A percentile compares a stretch with the other conserved stretches of the same genome.
Evolutionary conservation across 257 asterid species (phyloP).

Genomic region (Solanum neorickii): DNA sequence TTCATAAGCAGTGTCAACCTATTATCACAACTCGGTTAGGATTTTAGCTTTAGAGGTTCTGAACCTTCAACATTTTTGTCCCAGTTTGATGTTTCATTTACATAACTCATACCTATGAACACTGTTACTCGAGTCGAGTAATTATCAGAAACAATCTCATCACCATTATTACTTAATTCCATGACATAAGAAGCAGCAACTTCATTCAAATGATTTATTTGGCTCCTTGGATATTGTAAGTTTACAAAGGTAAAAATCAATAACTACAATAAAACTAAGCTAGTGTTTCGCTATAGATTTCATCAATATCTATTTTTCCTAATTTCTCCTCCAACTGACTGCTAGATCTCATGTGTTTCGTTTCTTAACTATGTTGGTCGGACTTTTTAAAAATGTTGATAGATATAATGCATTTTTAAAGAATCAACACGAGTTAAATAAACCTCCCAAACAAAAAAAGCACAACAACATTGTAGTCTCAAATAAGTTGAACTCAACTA

Average conservation of each 20-base stretch:
- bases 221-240: background rate
- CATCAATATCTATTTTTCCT: background rate
- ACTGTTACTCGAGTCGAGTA: background rate
- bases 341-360: background rate
- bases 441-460: background rate
- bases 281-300: background rate
- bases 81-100: background rate
- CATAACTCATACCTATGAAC: background rate
- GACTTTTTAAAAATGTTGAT: background rate
- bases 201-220: background rate
- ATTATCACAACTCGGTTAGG: background rate
- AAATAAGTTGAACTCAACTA: background rate
- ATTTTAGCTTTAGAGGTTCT: background rate
- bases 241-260: background rate
- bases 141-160: no score
- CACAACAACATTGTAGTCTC: background rate
- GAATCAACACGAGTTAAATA: background rate
- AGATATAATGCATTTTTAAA: no score
- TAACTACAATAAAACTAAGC: background rate
- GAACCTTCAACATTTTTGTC: background rate
- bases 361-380: background rate
- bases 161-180: background rate
- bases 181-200: background rate
- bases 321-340: background rate
- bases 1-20: background rate